phyloP scores from a whole-genome alignment of 2,329 filamentous ascomycete genomes.

The Pseudogymnoascus sp. region DNA sequence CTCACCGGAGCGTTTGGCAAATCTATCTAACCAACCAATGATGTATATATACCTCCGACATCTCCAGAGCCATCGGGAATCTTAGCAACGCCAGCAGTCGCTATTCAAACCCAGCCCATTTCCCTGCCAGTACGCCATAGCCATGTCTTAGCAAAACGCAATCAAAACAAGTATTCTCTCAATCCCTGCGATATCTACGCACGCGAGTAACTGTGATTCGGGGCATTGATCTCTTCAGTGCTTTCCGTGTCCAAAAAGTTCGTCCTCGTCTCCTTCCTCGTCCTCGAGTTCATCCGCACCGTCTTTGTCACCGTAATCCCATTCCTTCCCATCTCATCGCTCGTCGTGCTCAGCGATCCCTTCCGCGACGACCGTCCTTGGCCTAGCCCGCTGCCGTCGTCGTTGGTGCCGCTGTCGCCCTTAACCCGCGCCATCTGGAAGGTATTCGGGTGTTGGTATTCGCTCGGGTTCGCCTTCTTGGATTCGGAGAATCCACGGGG shows the following conservation, averaged over 20 bases:
- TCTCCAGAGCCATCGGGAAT: not conserved
- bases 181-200: not conserved
- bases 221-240: conserved; percentile 1
- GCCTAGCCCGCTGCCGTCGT: not conserved
- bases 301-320: not conserved
- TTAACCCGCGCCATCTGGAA: conserved; percentile 5
- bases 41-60: not conserved
- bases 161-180: not conserved
- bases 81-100: conserved; percentile 1
- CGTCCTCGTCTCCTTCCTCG: not conserved
- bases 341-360: not conserved
- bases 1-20: not conserved
- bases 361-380: not conserved
- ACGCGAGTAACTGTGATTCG: not conserved
- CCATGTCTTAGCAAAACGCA: not conserved
- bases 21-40: not conserved
- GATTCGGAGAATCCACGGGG: not conserved
- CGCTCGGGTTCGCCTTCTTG: not conserved
- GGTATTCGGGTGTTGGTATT: not conserved
- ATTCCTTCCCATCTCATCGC: not conserved
- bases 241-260: conserved; percentile 1
- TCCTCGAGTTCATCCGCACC: conserved; percentile 2
- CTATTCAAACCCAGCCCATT: not conserved
- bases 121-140: not conserved
- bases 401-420: not conserved